Evolutionary conservation across 495 filamentous ascomycete genomes (phyloP).

Genomic region (Astrocystis sublimbata): DNA sequence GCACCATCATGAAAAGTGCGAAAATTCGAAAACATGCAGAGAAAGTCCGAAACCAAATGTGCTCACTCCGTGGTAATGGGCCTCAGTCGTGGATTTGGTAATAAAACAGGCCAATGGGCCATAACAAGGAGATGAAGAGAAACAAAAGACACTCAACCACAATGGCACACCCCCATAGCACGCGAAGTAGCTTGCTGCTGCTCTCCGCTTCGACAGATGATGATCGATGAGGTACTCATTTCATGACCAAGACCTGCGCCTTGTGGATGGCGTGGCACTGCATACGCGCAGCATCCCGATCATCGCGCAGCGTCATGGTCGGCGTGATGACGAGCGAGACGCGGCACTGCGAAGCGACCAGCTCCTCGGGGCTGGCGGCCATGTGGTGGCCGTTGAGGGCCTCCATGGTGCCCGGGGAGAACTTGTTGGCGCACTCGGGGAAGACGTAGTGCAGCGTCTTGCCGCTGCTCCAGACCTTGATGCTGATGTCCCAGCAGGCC

Average conservation of each 20-base stretch:
- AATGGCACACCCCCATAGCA: background rate
- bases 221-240: slow-evolving; percentile 14
- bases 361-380: slow-evolving; percentile 19
- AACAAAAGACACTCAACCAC: background rate
- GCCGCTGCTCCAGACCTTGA: slow-evolving; percentile 35
- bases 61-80: background rate
- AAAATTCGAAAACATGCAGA: background rate
- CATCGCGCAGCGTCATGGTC: slow-evolving; percentile 38
- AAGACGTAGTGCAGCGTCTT: slow-evolving; percentile 38
- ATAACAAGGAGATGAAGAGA: background rate
- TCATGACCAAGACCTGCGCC: slow-evolving; percentile 34
- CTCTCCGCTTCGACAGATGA: background rate
- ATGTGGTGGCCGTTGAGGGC: slow-evolving; percentile 27
- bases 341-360: slow-evolving; percentile 33
- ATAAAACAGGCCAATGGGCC: background rate
- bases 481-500: slow-evolving; percentile 32
- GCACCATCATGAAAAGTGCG: background rate
- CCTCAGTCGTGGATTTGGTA: background rate
- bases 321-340: slow-evolving; percentile 41
- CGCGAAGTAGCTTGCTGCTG: background rate
- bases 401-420: slow-evolving; percentile 28
- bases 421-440: slow-evolving; percentile 33
- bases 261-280: slow-evolving; percentile 27
- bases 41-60: background rate
- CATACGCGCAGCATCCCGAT: slow-evolving; percentile 25